Evolutionary conservation across 78 protist genomes (phyloP).

Genomic region (Isochrysis galbana): DNA sequence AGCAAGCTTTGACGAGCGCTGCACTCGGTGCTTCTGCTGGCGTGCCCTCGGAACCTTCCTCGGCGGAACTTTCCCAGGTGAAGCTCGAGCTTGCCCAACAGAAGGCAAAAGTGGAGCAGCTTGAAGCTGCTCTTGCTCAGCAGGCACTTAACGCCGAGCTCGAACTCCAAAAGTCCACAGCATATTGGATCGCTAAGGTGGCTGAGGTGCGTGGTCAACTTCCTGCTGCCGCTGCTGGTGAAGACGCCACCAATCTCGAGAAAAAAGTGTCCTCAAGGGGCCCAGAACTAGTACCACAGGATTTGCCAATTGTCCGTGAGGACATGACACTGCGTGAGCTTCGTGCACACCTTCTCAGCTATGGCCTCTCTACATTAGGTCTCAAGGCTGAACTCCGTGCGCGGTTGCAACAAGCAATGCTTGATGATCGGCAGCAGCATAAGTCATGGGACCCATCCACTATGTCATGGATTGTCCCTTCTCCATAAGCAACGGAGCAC

Average conservation of each 20-base stretch:
- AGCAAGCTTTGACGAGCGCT: background rate
- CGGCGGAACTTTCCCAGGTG: background rate
- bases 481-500: too few species aligned
- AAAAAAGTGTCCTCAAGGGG: background rate
- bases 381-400: background rate
- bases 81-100: background rate
- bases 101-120: background rate
- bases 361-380: background rate
- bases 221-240: background rate
- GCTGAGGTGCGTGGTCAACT: background rate
- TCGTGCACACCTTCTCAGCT: background rate
- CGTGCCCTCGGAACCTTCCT: background rate
- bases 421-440: background rate
- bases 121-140: background rate
- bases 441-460: background rate
- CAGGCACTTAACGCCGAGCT: background rate
- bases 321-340: background rate
- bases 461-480: background rate
- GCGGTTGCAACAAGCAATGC: background rate
- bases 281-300: background rate
- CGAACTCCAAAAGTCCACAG: background rate
- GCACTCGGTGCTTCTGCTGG: background rate
- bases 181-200: background rate
- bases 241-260: background rate
- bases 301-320: background rate